phyloP scores from a whole-genome alignment of 352 stramenopile species.

The Phytophthora quininea region DNA sequence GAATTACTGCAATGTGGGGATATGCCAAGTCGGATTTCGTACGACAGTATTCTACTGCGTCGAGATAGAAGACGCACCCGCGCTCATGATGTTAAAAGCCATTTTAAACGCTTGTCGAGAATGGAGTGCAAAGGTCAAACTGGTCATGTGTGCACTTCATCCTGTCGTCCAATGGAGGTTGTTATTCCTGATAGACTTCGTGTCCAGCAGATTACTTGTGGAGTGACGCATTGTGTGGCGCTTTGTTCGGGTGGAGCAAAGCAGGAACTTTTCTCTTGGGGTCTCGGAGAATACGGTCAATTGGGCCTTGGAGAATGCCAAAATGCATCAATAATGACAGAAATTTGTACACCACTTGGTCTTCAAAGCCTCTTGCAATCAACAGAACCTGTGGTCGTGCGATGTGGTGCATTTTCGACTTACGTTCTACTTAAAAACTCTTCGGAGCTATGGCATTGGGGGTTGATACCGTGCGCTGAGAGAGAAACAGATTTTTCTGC shows the following conservation, averaged over 20 bases:
- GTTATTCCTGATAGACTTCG: conserved; percentile 10
- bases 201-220: conserved; percentile 44
- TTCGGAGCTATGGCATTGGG: conserved; percentile 42
- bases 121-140: conserved; percentile 7
- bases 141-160: conserved; percentile 23
- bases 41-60: conserved; percentile 24
- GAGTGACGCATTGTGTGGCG: conserved; percentile 45
- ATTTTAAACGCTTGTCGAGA: conserved; percentile 28
- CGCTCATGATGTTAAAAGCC: conserved; percentile 15
- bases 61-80: conserved; percentile 13
- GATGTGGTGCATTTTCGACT: conserved; percentile 44
- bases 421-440: conserved; percentile 28
- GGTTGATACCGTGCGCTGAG: conserved; percentile 26
- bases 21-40: conserved; percentile 16
- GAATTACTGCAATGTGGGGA: conserved; percentile 24
- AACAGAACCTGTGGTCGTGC: conserved; percentile 13
- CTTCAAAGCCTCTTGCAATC: conserved; percentile 19
- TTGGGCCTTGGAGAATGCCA: conserved; percentile 44
- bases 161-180: conserved; percentile 12
- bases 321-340: conserved; percentile 23
- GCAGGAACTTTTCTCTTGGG: conserved; percentile 38
- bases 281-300: conserved; percentile 48
- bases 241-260: conserved; percentile 14
- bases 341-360: conserved; percentile 14
- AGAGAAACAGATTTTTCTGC: conserved; percentile 12